Evolutionary conservation across 768 basidiomycete species (phyloP), one percentile per base, ranked within the genome.

Genomic region (Amylocystis lapponica): DNA sequence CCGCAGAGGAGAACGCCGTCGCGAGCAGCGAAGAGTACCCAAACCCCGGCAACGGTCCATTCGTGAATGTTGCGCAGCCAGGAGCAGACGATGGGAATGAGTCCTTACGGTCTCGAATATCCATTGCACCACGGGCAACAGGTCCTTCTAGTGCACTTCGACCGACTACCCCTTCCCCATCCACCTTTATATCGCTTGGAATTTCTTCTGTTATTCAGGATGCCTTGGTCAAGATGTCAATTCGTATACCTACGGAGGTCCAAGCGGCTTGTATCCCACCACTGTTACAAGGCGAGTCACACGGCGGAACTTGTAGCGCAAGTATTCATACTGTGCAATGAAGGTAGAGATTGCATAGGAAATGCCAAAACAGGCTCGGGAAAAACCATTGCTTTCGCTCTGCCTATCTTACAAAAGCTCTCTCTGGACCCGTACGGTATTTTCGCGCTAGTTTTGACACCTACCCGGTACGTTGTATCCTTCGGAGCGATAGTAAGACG

Each of bases 301-400:
- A 12, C 7, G 8, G 9, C 36, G 21, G 13, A 21, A 3, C 0
- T 17, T 13, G 27, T 16, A 6, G 11, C 17, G 20, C 43, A n/a
- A 3, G 45, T 12, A 19, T 45, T 61, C 56, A 64, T 34, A 44
- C 31, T 16, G 17, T n/a, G 33, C 25, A 38, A 41, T 49, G 25
- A 64, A 91, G 95, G 95, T 29, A 78, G 84, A 58, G 95, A 99
- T 63, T 97, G 94, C 62, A 90, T 99, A 46, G 96, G 96, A 9
- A 93, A 95, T 50, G 93, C 96, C 1, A 94, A 97, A 67, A 99
- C 96, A 0, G 96, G 96, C 40, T 93, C 90, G 2, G 95, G 95
- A 55, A 99, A 99, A 68, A 99, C 96, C 0, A 81, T 99, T 46
- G 94, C 96, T 1, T 99, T 99, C 53, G 96, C 95, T 1, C 65